A percentile compares a stretch with the other conserved stretches of the same genome.
phyloP scores from a whole-genome alignment of 2,329 filamentous ascomycete genomes.

The Colletotrichum gigasporum region DNA sequence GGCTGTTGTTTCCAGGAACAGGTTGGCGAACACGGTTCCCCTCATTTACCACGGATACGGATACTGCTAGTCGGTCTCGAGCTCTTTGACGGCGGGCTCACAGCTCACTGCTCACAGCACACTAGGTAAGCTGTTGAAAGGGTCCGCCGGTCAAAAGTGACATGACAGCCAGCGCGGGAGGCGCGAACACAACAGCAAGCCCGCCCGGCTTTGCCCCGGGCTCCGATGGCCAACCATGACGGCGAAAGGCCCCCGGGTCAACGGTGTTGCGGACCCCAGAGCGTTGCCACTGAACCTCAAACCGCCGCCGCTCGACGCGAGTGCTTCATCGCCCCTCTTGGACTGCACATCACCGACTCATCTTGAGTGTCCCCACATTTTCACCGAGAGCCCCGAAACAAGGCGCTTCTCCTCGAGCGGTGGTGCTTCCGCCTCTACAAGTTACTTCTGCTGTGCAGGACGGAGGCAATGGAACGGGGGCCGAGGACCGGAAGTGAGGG shows the following conservation, averaged over 20 bases:
- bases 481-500: neutral
- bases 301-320: conserved; percentile 18
- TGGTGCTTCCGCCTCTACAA: neutral
- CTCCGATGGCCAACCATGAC: neutral
- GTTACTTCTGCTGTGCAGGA: too few species aligned
- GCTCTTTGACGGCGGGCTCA: too few species aligned
- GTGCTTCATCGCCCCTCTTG: neutral
- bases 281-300: conserved; percentile 20
- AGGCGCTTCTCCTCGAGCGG: neutral
- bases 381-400: conserved; percentile 20
- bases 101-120: too few species aligned
- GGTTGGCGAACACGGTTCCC: too few species aligned
- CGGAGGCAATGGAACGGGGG: neutral
- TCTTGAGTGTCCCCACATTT: conserved; percentile 22
- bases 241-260: neutral
- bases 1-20: too few species aligned
- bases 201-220: neutral
- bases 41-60: too few species aligned
- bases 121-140: too few species aligned
- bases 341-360: conserved; percentile 19
- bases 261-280: neutral
- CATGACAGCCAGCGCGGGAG: too few species aligned
- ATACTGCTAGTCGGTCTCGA: too few species aligned
- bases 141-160: too few species aligned
- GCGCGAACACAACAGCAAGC: neutral